These are phyloP conservation scores for Xylaria sp. DNA, from an alignment of 2,329 filamentous ascomycete species.

Conservation along the genomic window DNA sequence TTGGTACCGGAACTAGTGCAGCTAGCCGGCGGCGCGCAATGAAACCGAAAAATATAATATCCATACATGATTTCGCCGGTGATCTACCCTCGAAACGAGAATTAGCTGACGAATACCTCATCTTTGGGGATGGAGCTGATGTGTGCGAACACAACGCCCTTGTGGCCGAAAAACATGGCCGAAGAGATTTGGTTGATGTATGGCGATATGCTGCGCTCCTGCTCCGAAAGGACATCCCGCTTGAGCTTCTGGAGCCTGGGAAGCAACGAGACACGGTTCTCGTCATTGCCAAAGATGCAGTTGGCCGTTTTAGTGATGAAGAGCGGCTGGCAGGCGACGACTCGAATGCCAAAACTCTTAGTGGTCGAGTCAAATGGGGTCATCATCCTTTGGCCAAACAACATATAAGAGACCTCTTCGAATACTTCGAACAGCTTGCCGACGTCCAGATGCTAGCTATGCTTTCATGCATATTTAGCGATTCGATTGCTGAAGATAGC, in stretches of 20 bases:
- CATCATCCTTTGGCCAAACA: slow-evolving; percentile 69
- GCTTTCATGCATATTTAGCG: slow-evolving; percentile 75
- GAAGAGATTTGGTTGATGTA: slow-evolving; percentile 77
- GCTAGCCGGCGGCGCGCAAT: slow-evolving; percentile 60
- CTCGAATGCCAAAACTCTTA: slow-evolving; percentile 50
- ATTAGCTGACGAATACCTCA: slow-evolving; percentile 81
- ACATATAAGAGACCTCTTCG: slow-evolving; percentile 71
- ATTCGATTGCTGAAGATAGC: slow-evolving; percentile 64
- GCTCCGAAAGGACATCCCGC: slow-evolving; percentile 78
- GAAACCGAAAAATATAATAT: slow-evolving; percentile 74
- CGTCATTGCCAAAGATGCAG: slow-evolving; percentile 73
- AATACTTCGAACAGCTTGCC: slow-evolving; percentile 68
- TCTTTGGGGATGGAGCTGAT: slow-evolving; percentile 83
- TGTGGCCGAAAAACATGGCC: slow-evolving; percentile 77
- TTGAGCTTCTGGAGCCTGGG: slow-evolving; percentile 69
- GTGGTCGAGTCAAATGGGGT: slow-evolving; percentile 74
- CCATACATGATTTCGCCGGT: slow-evolving; percentile 74
- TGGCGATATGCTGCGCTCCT: slow-evolving; percentile 86
- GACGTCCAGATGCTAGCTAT: slow-evolving; percentile 78
- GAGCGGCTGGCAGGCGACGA: slow-evolving; percentile 25
- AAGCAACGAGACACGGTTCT: slow-evolving; percentile 69
- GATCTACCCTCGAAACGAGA: slow-evolving; percentile 81
- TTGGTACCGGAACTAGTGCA: slow-evolving; percentile 66
- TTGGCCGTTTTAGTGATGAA: slow-evolving; percentile 54
- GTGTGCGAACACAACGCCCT: slow-evolving; percentile 86